Evolutionary conservation across 495 filamentous ascomycete species (phyloP).

Genomic region (Penicillium desertorum): DNA sequence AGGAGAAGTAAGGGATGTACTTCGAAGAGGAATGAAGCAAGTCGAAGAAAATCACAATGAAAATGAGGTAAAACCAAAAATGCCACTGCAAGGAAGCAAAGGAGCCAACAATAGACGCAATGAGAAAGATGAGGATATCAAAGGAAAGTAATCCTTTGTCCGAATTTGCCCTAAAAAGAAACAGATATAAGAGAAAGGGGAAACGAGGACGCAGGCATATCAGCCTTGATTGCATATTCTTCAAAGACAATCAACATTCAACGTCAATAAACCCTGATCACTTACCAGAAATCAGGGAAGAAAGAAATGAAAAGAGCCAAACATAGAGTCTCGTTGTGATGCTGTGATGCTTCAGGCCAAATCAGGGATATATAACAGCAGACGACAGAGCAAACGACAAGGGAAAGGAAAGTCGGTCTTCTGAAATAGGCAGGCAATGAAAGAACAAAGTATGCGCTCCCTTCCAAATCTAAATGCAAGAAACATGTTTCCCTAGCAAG

Average conservation of each 20-base stretch:
- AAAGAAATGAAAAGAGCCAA: constrained; percentile 16
- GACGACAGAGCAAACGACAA: constrained; percentile 16
- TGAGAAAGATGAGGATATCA: background rate
- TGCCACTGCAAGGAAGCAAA: background rate
- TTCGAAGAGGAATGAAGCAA: constrained; percentile 7
- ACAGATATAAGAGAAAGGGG: constrained; percentile 2
- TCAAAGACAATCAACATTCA: constrained; percentile 11
- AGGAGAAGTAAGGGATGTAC: background rate
- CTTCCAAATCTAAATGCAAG: constrained; percentile 47
- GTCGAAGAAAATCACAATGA: constrained; percentile 25
- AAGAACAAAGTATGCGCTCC: constrained; percentile 35
- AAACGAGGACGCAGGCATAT: constrained; percentile 3
- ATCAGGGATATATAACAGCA: constrained; percentile 36
- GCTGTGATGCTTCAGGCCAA: constrained; percentile 34
- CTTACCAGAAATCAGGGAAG: constrained; percentile 9
- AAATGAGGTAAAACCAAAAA: constrained; percentile 10
- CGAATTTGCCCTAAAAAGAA: background rate
- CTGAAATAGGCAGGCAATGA: constrained; percentile 18
- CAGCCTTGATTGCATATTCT: constrained; percentile 9
- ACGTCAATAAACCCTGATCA: background rate
- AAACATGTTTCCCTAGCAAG: constrained; percentile 25
- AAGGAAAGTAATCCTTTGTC: background rate
- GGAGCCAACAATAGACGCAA: background rate
- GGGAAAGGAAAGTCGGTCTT: constrained; percentile 14
- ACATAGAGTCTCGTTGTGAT: constrained; percentile 23